Evolutionary conservation across 805 yeast genomes (phyloP), one percentile per base, ranked within the genome.

Genomic region (Yarrowia phangngaensis): DNA sequence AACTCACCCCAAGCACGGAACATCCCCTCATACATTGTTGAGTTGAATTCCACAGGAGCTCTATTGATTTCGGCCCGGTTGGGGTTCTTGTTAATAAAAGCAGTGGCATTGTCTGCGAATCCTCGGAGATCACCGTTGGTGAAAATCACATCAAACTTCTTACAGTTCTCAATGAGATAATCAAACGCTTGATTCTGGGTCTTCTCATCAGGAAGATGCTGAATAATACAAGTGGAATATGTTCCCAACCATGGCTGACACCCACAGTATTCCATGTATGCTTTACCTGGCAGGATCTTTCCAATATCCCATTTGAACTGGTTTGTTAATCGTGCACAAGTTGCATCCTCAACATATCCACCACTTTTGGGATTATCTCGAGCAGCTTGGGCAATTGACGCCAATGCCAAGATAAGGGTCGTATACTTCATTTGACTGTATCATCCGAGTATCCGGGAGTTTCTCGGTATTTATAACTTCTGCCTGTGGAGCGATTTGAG

Each of bases 161-260:
- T 22, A 12, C 48, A 41, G 48, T 30, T 41, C 20, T 28, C 6
- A 20, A 29, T 20, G 13, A 41, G 29, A 16, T 20, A 29, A 12
- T 20, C 35, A 20, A 41, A 41, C 7, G 48, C 48, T 35, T 41
- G 34, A 35, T 41, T 28, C 35, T 41, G 34, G 17, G 11, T 8
- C 14, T 41, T 34, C 15, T 20, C 12, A n/a, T 41, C 12, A 8
- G 13, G 12, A 20, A 20, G 28, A 20, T 17, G 20, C 35, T 20
- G 20, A 27, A 20, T 22, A 7, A 41, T 35, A 29, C 48, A 41
- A 35, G 20, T 32, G 20, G 48, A 20, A 20, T 41, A 41, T 15
- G 48, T 41, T 2, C 48, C 48, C 16, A 41, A 28, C 48, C 48
- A 41, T 11, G 35, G 48, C 27, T 20, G 16, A 29, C 30, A 29